Evolutionary conservation across 495 filamentous ascomycete species (phyloP).

Genomic region (Lasiosphaeris hirsuta): DNA sequence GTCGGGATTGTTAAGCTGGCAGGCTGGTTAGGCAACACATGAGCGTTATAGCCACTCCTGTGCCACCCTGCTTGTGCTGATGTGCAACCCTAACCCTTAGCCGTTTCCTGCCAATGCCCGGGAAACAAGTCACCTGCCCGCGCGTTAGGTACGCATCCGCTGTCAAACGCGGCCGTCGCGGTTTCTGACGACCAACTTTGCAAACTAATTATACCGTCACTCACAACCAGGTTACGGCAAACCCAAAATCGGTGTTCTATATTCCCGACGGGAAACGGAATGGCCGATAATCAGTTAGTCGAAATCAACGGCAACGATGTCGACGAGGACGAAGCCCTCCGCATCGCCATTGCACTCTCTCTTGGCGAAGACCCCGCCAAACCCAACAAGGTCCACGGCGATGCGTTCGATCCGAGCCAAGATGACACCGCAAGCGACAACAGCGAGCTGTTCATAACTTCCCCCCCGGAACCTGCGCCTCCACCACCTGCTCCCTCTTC

Average conservation of each 20-base stretch:
- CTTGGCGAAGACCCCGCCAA: constrained; percentile 32
- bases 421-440: constrained; percentile 14
- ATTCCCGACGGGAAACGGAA: no score
- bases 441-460: neutral
- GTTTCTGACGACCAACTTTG: neutral
- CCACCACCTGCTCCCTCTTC: neutral
- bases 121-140: no score
- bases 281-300: constrained; percentile 12
- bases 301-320: constrained; percentile 24
- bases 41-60: neutral
- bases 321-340: constrained; percentile 46
- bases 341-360: constrained; percentile 43
- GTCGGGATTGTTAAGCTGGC: no score
- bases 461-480: neutral
- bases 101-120: no score
- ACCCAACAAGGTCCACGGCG: neutral
- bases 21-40: neutral
- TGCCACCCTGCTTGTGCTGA: neutral
- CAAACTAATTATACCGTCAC: neutral
- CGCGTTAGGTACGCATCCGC: no score
- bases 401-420: constrained; percentile 18
- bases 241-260: neutral
- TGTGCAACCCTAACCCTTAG: no score
- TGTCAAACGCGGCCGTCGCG: no score
- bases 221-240: neutral